These are phyloP conservation scores for Escallonia rubra DNA, from an alignment of 129 eudicot genomes.

Conservation along the genomic window DNA sequence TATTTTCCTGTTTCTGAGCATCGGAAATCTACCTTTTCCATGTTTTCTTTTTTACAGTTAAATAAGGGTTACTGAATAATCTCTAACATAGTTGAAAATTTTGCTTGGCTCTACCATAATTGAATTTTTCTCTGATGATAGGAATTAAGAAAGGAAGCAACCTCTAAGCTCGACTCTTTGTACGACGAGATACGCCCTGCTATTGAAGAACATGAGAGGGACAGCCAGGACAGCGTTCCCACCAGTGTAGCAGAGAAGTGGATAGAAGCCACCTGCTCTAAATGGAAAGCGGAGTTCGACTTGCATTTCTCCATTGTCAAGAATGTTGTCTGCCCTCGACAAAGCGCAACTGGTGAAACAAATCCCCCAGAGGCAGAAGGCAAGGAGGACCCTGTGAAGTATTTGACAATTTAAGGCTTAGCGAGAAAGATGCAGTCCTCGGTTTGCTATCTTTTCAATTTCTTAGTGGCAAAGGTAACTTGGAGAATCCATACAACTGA, in stretches of 20 bases:
- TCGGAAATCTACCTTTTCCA: too few relatives aligned
- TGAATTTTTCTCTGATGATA: neutral
- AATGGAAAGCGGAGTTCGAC: slow-evolving; percentile 58
- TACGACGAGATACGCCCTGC: slow-evolving; percentile 82
- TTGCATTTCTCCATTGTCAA: slow-evolving; percentile 54
- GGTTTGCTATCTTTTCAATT: too few relatives aligned
- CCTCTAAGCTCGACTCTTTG: slow-evolving; percentile 43
- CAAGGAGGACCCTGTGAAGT: neutral
- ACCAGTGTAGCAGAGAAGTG: slow-evolving; percentile 71
- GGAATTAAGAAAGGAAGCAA: slow-evolving; percentile 60
- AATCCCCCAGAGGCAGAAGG: slow-evolving; percentile 9
- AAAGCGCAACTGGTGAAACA: slow-evolving; percentile 8
- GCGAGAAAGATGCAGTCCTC: too few relatives aligned
- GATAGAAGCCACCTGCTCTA: slow-evolving; percentile 70
- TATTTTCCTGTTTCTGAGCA: too few relatives aligned
- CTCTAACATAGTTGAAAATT: too few relatives aligned
- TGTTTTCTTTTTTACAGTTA: too few relatives aligned
- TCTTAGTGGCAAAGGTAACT: too few relatives aligned
- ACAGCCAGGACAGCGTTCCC: slow-evolving; percentile 69
- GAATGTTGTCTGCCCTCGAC: slow-evolving; percentile 44
- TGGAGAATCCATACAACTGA: too few relatives aligned
- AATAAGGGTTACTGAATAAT: too few relatives aligned
- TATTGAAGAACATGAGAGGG: slow-evolving; percentile 83
- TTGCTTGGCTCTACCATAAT: too few relatives aligned
- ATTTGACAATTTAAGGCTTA: neutral